These are phyloP conservation scores for Boletales sp. DNA, from an alignment of 768 basidiomycete species.

Conservation along the genomic window DNA sequence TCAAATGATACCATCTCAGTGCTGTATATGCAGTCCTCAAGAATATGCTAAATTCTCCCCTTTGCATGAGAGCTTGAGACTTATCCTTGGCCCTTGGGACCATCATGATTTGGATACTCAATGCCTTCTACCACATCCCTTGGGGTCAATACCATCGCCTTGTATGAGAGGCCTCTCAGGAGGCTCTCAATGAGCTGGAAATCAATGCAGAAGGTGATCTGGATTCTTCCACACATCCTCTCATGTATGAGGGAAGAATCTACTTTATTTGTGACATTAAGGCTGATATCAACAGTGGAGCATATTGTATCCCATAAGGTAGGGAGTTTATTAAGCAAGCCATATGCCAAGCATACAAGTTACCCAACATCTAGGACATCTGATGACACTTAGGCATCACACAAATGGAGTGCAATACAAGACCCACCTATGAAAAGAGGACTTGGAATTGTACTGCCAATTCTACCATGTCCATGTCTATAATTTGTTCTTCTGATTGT, in stretches of 20 bases:
- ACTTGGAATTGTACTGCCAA: neutral
- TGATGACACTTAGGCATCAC: too few relatives aligned
- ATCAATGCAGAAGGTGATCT: neutral
- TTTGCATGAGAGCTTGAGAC: neutral
- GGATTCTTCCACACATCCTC: neutral
- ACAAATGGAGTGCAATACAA: too few relatives aligned
- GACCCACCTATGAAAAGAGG: neutral
- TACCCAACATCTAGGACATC: too few relatives aligned
- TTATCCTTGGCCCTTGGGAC: neutral
- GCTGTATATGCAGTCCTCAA: neutral
- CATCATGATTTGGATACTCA: constrained; percentile 4
- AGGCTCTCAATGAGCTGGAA: neutral
- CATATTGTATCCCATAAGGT: neutral
- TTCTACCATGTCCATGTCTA: neutral
- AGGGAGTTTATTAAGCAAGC: neutral
- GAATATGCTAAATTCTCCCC: neutral
- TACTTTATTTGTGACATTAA: constrained; percentile 5
- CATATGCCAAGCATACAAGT: too few relatives aligned
- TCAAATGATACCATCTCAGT: constrained; percentile 2
- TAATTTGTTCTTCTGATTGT: neutral
- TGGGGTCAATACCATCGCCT: neutral
- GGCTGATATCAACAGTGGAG: neutral
- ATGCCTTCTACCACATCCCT: neutral
- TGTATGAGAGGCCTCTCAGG: neutral
- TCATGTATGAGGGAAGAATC: constrained; percentile 4